These are phyloP conservation scores for Ailanthus altissimus DNA, from an alignment of 345 rosid species.

Conservation along the genomic window DNA sequence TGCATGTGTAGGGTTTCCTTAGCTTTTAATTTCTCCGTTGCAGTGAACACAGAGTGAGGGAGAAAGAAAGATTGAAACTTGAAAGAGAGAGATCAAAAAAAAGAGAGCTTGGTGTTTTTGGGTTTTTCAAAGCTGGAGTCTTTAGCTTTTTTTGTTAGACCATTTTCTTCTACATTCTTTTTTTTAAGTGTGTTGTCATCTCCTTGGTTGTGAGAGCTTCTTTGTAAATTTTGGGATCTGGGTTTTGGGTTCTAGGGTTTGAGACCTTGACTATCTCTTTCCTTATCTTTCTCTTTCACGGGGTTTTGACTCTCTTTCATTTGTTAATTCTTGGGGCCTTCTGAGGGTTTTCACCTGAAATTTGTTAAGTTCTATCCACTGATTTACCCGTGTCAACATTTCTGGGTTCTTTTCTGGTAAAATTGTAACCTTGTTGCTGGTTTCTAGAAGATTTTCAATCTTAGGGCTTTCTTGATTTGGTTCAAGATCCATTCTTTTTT, in stretches of 20 bases:
- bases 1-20: slow-evolving; percentile 43
- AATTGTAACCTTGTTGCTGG: slow-evolving; percentile 22
- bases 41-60: slow-evolving; percentile 29
- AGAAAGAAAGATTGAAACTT: slow-evolving; percentile 7
- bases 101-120: not conserved
- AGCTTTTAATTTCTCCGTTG: slow-evolving; percentile 34
- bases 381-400: not conserved
- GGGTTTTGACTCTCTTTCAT: slow-evolving; percentile 47
- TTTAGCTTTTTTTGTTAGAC: slow-evolving; percentile 20
- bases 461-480: slow-evolving; percentile 41
- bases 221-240: slow-evolving; percentile 52
- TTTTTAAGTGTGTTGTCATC: slow-evolving; percentile 13
- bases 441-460: slow-evolving; percentile 19
- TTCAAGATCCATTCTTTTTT: slow-evolving; percentile 26
- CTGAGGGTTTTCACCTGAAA: slow-evolving; percentile 28
- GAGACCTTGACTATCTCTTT: slow-evolving; percentile 43
- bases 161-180: slow-evolving; percentile 22
- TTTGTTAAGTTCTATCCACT: slow-evolving; percentile 11
- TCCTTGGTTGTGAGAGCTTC: slow-evolving; percentile 22
- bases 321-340: slow-evolving; percentile 24
- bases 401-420: slow-evolving; percentile 1
- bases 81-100: not conserved
- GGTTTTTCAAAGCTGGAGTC: slow-evolving; percentile 16
- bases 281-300: slow-evolving; percentile 37
- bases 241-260: slow-evolving; percentile 60